phyloP scores from a whole-genome alignment of 352 stramenopile species.

The Chrysophaeum taylorii region DNA sequence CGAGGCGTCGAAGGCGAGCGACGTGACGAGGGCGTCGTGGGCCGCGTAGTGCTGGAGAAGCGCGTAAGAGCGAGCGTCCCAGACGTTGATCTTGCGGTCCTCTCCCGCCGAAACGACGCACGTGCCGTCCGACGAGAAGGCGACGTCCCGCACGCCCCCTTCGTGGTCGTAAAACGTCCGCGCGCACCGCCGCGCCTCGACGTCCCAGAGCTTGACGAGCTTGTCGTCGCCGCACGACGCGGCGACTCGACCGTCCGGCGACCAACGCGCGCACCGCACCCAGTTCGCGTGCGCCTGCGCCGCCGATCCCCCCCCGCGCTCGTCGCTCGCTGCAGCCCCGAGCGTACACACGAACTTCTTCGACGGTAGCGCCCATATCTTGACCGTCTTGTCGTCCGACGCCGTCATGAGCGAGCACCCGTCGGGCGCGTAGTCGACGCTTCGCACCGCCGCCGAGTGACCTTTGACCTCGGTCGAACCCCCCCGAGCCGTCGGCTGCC shows the following conservation, averaged over 20 bases:
- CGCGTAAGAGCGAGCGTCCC: conserved; percentile 57
- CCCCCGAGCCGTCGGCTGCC: conserved; percentile 25
- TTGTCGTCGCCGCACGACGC: conserved; percentile 76
- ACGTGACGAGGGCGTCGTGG: conserved; percentile 61
- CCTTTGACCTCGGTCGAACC: conserved; percentile 36
- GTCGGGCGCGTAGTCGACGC: conserved; percentile 67
- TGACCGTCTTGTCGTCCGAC: conserved; percentile 81
- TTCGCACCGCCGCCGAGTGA: conserved; percentile 48
- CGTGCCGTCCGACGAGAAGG: conserved; percentile 66
- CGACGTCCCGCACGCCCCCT: conserved; percentile 60
- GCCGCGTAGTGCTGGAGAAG: conserved; percentile 81
- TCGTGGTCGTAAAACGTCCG: conserved; percentile 72
- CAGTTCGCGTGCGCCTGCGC: conserved; percentile 71
- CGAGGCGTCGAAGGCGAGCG: conserved; percentile 66
- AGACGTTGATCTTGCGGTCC: conserved; percentile 51
- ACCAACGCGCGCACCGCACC: conserved; percentile 71
- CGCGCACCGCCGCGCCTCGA: conserved; percentile 54
- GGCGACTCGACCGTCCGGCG: conserved; percentile 50
- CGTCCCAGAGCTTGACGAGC: conserved; percentile 78
- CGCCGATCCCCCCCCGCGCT: not conserved
- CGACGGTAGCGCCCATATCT: conserved; percentile 62
- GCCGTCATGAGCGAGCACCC: conserved; percentile 63
- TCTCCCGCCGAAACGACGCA: conserved; percentile 41
- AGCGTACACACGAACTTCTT: conserved; percentile 70
- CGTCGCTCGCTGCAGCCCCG: conserved; percentile 14